These are phyloP conservation scores for Exophiala bonariae DNA, from an alignment of 2,329 filamentous ascomycete species.

Conservation along the genomic window DNA sequence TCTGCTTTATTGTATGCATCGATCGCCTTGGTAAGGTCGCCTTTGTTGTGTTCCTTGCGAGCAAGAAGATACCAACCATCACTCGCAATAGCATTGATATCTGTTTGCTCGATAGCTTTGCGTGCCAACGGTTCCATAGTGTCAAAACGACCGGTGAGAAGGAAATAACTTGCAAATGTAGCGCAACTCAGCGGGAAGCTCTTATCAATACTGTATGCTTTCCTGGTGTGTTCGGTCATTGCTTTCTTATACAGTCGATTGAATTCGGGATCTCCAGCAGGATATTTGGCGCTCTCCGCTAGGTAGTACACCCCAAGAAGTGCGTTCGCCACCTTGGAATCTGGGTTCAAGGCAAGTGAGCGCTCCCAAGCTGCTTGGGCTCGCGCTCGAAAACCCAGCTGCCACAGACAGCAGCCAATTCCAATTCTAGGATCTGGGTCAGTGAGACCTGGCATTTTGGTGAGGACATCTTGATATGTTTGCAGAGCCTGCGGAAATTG, in stretches of 20 bases:
- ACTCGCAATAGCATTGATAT: slow-evolving; percentile 93
- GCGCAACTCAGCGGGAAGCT: slow-evolving; percentile 86
- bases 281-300: slow-evolving; percentile 78
- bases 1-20: slow-evolving; percentile 91
- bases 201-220: slow-evolving; percentile 90
- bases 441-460: slow-evolving; percentile 80
- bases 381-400: slow-evolving; percentile 89
- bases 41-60: slow-evolving; percentile 82
- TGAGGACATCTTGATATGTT: slow-evolving; percentile 81
- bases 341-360: slow-evolving; percentile 67
- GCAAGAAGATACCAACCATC: slow-evolving; percentile 97
- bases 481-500: slow-evolving; percentile 82
- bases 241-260: slow-evolving; percentile 83
- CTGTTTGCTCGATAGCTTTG: slow-evolving; percentile 92
- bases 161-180: slow-evolving; percentile 86
- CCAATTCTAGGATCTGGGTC: slow-evolving; percentile 96
- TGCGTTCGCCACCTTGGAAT: slow-evolving; percentile 87
- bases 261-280: slow-evolving; percentile 83
- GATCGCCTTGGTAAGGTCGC: slow-evolving; percentile 70
- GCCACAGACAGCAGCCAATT: slow-evolving; percentile 96
- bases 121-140: slow-evolving; percentile 85
- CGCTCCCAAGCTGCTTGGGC: slow-evolving; percentile 90
- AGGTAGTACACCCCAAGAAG: slow-evolving; percentile 88
- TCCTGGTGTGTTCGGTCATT: slow-evolving; percentile 92
- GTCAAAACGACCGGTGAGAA: slow-evolving; percentile 75